phyloP scores from a whole-genome alignment of 495 filamentous ascomycete genomes.

The Amphirosellinia nigrospora region DNA sequence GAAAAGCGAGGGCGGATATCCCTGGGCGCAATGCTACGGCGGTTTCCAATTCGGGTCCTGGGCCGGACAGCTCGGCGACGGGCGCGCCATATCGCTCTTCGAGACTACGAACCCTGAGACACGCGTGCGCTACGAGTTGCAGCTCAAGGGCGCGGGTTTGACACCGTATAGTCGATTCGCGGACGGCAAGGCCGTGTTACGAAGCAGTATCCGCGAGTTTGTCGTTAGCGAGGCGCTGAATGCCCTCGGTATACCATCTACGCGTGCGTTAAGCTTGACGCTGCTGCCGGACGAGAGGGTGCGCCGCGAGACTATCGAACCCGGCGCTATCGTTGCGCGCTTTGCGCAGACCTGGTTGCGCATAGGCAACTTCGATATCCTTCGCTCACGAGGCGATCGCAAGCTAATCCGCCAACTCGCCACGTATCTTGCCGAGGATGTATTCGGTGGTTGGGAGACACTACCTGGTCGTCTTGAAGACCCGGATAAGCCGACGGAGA shows the following conservation, averaged over 20 bases:
- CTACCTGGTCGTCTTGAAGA: conserved; percentile 67
- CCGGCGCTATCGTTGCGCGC: conserved; percentile 87
- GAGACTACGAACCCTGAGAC: conserved; percentile 82
- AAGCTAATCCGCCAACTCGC: conserved; percentile 72
- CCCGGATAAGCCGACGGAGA: conserved; percentile 44
- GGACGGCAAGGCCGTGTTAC: conserved; percentile 93
- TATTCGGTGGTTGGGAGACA: conserved; percentile 81
- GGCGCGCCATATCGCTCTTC: conserved; percentile 91
- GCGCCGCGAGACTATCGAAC: conserved; percentile 81
- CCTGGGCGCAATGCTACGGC: conserved; percentile 98
- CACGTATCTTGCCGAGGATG: conserved; percentile 83
- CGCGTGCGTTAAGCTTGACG: conserved; percentile 82
- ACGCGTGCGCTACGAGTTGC: conserved; percentile 79
- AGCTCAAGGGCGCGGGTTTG: conserved; percentile 89
- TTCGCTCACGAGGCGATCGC: conserved; percentile 80
- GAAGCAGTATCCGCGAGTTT: conserved; percentile 92
- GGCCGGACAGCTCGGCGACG: conserved; percentile 96
- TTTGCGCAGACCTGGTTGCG: conserved; percentile 93
- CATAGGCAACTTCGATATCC: conserved; percentile 92
- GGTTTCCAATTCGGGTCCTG: conserved; percentile 86
- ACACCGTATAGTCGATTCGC: conserved; percentile 97
- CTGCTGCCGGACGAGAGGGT: conserved; percentile 75
- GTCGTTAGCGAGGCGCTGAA: conserved; percentile 86
- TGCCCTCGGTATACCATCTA: conserved; percentile 83
- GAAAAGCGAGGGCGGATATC: conserved; percentile 75